These are phyloP conservation scores for Rhizopogon sp. DNA, from an alignment of 768 basidiomycete species.

Conservation along the genomic window DNA sequence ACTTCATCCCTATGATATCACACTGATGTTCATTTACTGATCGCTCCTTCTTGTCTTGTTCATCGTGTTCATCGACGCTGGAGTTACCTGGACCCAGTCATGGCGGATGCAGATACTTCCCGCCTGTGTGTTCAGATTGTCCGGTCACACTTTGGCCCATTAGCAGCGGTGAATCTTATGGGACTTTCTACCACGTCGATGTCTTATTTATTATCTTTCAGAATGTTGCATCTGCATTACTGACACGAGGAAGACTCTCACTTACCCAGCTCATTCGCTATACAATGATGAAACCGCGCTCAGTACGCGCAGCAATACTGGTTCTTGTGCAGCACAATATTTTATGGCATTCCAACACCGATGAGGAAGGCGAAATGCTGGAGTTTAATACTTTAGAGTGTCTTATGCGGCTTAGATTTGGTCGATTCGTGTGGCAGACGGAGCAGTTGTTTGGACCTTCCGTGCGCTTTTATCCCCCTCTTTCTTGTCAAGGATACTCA, in stretches of 20 bases:
- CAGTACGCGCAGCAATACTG: slow-evolving; percentile 64
- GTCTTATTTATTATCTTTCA: slow-evolving; percentile 24
- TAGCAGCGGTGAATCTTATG: slow-evolving; percentile 51
- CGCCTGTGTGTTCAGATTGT: slow-evolving; percentile 60
- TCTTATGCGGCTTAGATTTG: slow-evolving; percentile 76
- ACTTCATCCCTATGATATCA: too few species aligned
- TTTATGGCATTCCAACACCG: slow-evolving; percentile 75
- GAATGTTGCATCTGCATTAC: slow-evolving; percentile 68
- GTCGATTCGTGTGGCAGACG: slow-evolving; percentile 73
- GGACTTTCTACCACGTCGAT: neutral
- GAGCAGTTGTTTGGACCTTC: slow-evolving; percentile 63
- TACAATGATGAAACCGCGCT: slow-evolving; percentile 61
- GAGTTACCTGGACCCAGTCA: slow-evolving; percentile 15
- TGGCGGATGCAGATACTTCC: slow-evolving; percentile 63
- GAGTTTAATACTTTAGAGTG: slow-evolving; percentile 86
- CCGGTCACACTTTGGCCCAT: slow-evolving; percentile 58
- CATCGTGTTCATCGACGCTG: too few species aligned
- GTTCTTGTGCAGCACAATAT: slow-evolving; percentile 89
- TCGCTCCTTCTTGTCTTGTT: too few species aligned
- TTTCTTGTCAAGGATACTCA: neutral
- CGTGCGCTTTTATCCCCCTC: slow-evolving; percentile 39
- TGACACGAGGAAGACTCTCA: slow-evolving; percentile 82
- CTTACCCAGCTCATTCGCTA: slow-evolving; percentile 64
- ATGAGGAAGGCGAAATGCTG: slow-evolving; percentile 69
- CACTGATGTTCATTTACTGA: too few species aligned